These are phyloP conservation scores for Dactylellina leptospora DNA, from an alignment of 2,329 filamentous ascomycete species.

Conservation along the genomic window DNA sequence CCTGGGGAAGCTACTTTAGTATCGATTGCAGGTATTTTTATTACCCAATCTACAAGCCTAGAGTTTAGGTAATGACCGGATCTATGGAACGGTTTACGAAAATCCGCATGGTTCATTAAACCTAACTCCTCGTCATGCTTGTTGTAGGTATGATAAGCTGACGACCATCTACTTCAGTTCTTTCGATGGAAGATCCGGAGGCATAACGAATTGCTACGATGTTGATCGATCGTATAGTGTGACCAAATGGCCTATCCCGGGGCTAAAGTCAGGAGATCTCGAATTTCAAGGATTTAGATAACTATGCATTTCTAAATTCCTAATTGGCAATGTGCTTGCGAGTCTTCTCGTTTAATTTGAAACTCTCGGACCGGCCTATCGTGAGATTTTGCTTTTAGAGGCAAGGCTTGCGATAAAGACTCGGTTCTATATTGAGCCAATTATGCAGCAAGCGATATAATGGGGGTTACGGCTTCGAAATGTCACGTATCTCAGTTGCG, in stretches of 20 bases:
- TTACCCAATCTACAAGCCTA: background rate
- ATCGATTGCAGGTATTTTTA: slow-evolving; percentile 29
- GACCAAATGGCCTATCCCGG: slow-evolving; percentile 2
- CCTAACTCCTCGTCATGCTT: slow-evolving; percentile 9
- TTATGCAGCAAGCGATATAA: slow-evolving; percentile 3
- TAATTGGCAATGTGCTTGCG: slow-evolving; percentile 19
- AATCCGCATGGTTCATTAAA: slow-evolving; percentile 15
- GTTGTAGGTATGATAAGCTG: slow-evolving; percentile 17
- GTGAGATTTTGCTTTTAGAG: slow-evolving; percentile 14
- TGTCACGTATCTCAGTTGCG: slow-evolving; percentile 28
- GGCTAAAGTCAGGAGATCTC: slow-evolving; percentile 25
- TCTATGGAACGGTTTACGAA: slow-evolving; percentile 43
- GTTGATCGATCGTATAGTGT: slow-evolving; percentile 36
- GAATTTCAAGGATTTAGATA: slow-evolving; percentile 14
- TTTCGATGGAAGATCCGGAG: slow-evolving; percentile 6
- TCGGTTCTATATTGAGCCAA: slow-evolving; percentile 21
- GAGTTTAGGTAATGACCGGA: slow-evolving; percentile 22
- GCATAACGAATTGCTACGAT: slow-evolving; percentile 27
- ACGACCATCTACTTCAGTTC: slow-evolving; percentile 23
- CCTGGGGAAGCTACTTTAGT: background rate
- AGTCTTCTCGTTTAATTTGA: slow-evolving; percentile 9
- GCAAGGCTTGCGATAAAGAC: slow-evolving; percentile 36
- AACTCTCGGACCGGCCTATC: slow-evolving; percentile 21
- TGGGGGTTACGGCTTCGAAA: background rate
- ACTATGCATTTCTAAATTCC: slow-evolving; percentile 17